Evolutionary conservation across 495 filamentous ascomycete species (phyloP), one percentile per base, ranked within the genome.

Genomic region (Hyphodiscus hymeniophilus): DNA sequence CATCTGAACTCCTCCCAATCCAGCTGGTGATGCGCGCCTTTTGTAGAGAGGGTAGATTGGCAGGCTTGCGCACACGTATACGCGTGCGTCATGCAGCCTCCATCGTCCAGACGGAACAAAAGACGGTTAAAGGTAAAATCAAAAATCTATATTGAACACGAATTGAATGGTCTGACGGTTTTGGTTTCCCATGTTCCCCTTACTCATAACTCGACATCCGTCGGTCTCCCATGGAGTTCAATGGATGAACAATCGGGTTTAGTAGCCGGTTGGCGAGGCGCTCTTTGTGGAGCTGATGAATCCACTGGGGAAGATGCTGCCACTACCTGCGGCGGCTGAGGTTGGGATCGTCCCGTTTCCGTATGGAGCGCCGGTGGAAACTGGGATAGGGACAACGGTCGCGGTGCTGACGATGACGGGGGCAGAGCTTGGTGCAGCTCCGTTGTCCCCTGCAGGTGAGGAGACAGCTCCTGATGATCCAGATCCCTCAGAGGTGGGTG

Each of bases 291-390:
- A 64, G 40, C 65, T 66, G 43, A 63, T 51, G 55, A 71, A 67
- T 49, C 65, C 66, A 20, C 63, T 64, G 35, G 66, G 58, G 13
- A 63, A 50, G 33, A 60, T 50, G 56, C 51, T 38, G 47, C 53
- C 56, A 55, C 53, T 56, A 38, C 58, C 54, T 61, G 56, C 57
- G n/a, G n/a, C 52, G 51, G 55, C 52, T 31, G 50, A 45, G 35
- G 48, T 49, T 33, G 63, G 56, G 23, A 47, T 42, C 35, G 66
- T 72, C 50, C 64, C 62, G 55, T 70, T 43, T 20, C n/a, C 55
- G 55, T 52, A 63, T 45, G 64, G 63, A 43, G 59, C 48, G 18
- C 49, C 42, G 51, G 53, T 53, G 42, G 52, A 40, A 30, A 51
- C 56, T 42, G 54, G 60, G 24, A 54, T 1, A 10, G 55, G 55